Conservation (phyloP, 176 grass and related monocot genomes). For the Eleusine coracana region DNA sequence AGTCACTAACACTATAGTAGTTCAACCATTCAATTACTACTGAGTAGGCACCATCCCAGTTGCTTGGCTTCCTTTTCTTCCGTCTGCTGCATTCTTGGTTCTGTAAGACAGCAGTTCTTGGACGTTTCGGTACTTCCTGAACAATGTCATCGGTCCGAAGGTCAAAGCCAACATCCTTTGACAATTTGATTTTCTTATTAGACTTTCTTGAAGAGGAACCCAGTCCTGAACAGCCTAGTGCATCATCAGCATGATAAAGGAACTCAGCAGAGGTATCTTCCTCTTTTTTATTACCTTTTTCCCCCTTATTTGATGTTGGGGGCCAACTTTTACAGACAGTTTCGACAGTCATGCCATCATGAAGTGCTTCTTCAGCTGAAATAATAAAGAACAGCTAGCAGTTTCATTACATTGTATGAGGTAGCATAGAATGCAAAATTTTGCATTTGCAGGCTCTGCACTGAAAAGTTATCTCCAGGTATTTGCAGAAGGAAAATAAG, state of each 20-base stretch:
- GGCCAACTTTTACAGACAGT: slow-evolving; percentile 27
- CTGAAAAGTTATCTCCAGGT: slow-evolving; percentile 18
- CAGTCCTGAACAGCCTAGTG: slow-evolving; percentile 29
- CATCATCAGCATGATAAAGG: slow-evolving; percentile 11
- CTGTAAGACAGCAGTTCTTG: slow-evolving; percentile 33
- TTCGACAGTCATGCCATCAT: slow-evolving; percentile 32
- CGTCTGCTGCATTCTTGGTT: slow-evolving; percentile 33
- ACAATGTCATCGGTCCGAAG: neutral
- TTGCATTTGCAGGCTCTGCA: neutral
- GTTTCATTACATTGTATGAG: slow-evolving; percentile 14
- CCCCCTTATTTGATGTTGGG: slow-evolving; percentile 19
- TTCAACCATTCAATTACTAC: slow-evolving; percentile 52
- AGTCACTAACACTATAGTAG: slow-evolving; percentile 46
- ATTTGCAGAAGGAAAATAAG: slow-evolving; percentile 16
- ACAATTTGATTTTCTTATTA: slow-evolving; percentile 55
- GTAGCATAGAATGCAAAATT: slow-evolving; percentile 19
- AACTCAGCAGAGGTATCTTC: slow-evolving; percentile 36
- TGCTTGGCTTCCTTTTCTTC: slow-evolving; percentile 56
- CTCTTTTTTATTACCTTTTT: slow-evolving; percentile 41
- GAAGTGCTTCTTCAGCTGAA: slow-evolving; percentile 47
- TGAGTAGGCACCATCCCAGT: slow-evolving; percentile 30
- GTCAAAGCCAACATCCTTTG: slow-evolving; percentile 23
- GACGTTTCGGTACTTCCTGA: slow-evolving; percentile 44
- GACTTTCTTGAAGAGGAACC: slow-evolving; percentile 34
- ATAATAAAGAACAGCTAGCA: slow-evolving; percentile 29